Evolutionary conservation across 2,329 filamentous ascomycete species (phyloP).

Genomic region (Pseudogymnoascus verrucosus): DNA sequence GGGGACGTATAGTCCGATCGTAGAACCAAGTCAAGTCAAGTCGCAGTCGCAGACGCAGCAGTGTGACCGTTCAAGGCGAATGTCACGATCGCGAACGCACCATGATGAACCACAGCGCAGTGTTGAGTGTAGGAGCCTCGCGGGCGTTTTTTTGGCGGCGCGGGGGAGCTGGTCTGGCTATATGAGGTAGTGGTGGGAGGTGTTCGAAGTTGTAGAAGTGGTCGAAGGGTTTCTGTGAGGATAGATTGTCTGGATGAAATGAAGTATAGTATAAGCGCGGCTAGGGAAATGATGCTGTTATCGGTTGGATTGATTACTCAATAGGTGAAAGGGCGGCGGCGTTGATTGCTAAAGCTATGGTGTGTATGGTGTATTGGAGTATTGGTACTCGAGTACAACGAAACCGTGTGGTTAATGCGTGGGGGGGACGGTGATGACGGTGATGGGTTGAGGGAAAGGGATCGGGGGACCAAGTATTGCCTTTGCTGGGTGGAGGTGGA

Average conservation of each 20-base stretch:
- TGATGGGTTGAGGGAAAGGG: neutral
- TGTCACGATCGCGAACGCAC: slow-evolving; percentile 5
- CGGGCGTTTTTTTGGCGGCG: neutral
- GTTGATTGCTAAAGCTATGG: slow-evolving; percentile 1
- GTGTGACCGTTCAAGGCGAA: slow-evolving; percentile 2
- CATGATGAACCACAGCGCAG: slow-evolving; percentile 3
- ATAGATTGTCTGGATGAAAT: neutral
- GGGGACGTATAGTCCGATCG: neutral
- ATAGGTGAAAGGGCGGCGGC: neutral
- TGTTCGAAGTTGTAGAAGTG: neutral
- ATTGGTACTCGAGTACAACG: neutral
- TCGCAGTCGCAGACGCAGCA: neutral
- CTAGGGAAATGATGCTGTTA: neutral
- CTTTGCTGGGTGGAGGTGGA: neutral
- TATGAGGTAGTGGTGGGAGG: neutral
- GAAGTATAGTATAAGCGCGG: neutral
- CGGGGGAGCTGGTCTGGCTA: neutral
- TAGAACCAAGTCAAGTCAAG: neutral
- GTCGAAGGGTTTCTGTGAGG: neutral
- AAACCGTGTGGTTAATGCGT: neutral
- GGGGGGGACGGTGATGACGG: neutral
- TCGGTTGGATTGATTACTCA: neutral
- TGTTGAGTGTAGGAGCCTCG: neutral
- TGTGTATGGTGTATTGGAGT: neutral
- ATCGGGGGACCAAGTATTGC: neutral